phyloP scores from a whole-genome alignment of 768 basidiomycete genomes.

The Trametes sanguinea region DNA sequence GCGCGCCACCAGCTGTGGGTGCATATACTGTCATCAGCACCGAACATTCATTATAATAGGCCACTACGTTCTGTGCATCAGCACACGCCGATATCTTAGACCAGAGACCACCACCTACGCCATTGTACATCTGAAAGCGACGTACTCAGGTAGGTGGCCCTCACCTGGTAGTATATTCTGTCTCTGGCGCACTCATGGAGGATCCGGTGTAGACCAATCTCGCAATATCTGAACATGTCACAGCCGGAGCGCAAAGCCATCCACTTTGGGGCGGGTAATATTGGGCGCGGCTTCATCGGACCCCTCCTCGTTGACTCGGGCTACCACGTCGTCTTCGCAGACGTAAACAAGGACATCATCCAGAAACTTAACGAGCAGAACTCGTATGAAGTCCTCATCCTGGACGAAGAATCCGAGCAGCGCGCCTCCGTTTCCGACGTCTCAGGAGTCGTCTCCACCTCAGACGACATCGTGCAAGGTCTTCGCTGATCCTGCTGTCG shows the following conservation, averaged over 20 bases:
- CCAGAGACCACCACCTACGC: too few species aligned
- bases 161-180: too few species aligned
- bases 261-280: conserved; percentile 44
- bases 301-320: conserved; percentile 39
- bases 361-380: conserved; percentile 34
- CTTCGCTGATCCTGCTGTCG: conserved; percentile 27
- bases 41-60: too few species aligned
- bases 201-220: neutral
- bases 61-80: too few species aligned
- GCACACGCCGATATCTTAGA: too few species aligned
- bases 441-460: conserved; percentile 19
- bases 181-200: too few species aligned
- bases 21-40: too few species aligned
- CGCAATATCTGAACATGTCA: conserved; percentile 2
- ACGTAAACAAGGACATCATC: conserved; percentile 37
- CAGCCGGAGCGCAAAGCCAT: conserved; percentile 30
- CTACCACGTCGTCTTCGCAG: conserved; percentile 41
- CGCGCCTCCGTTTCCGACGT: conserved; percentile 27
- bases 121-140: too few species aligned
- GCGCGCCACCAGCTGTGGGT: too few species aligned
- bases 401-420: conserved; percentile 31
- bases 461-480: conserved; percentile 17
- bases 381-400: conserved; percentile 37
- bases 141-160: too few species aligned
- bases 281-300: conserved; percentile 43